Percentiles rank a stretch among this genome's conserved stretches.
phyloP scores from a whole-genome alignment of 441 rosid genomes.

The Macaranga tanarius region DNA sequence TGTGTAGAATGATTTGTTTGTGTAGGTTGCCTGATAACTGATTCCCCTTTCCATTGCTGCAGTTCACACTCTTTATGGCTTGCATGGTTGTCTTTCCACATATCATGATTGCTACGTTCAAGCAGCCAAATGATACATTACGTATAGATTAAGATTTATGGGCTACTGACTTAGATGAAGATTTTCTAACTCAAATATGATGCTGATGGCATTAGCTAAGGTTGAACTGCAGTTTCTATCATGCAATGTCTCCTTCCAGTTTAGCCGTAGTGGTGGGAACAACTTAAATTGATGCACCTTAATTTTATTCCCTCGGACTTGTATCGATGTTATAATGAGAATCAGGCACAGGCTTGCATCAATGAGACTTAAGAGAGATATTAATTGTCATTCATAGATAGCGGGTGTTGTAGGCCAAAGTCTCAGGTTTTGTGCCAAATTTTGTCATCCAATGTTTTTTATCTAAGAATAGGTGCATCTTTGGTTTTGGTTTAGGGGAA shows the following conservation, averaged over 20 bases:
- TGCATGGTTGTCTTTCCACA: constrained; percentile 81
- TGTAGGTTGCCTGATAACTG: constrained; percentile 27
- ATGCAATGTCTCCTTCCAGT: constrained; percentile 13
- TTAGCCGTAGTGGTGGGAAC: constrained; percentile 23
- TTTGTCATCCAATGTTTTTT: constrained; percentile 6
- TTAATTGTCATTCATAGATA: background rate
- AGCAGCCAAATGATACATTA: constrained; percentile 62
- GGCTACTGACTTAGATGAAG: constrained; percentile 33
- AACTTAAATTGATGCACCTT: constrained; percentile 10
- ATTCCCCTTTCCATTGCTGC: constrained; percentile 37
- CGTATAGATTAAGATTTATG: constrained; percentile 62
- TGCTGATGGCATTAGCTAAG: constrained; percentile 23
- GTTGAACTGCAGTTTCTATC: constrained; percentile 1
- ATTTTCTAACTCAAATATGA: constrained; percentile 21
- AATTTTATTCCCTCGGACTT: constrained; percentile 12
- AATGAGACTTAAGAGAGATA: background rate
- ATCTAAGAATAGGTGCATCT: background rate
- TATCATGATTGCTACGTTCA: constrained; percentile 67
- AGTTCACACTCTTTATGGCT: constrained; percentile 97
- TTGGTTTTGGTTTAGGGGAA: background rate
- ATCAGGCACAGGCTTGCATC: constrained; percentile 4
- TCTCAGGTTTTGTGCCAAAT: background rate
- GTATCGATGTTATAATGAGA: background rate
- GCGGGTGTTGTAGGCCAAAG: background rate
- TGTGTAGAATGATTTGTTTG: constrained; percentile 11